A percentile compares a stretch with the other conserved stretches of the same genome.
Conservation (phyloP, 148 eudicot genomes). For the Amaranthus palmeri region DNA sequence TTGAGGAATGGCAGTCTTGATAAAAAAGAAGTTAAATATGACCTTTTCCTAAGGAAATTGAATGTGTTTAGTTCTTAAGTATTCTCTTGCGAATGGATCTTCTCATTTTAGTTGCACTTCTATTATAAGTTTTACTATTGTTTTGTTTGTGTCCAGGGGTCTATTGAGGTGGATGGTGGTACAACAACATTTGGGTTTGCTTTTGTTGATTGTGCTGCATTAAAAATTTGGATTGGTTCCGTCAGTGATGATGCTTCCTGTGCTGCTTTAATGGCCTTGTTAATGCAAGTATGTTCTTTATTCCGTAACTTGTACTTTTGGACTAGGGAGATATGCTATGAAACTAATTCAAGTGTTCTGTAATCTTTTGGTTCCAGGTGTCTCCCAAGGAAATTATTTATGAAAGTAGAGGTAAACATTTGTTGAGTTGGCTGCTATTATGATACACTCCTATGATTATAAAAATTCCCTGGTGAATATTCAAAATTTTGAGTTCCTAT, state of each 20-base stretch:
- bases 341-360: constrained; percentile 7
- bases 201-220: constrained; percentile 92
- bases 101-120: not conserved
- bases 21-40: not conserved
- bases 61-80: not conserved
- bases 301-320: constrained; percentile 2
- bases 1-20: too few species aligned
- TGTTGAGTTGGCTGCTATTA: constrained; percentile 1
- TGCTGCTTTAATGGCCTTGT: constrained; percentile 89
- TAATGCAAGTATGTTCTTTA: constrained; percentile 74
- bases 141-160: constrained; percentile 38
- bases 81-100: constrained; percentile 4
- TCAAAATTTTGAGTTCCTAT: not conserved
- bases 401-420: constrained; percentile 61
- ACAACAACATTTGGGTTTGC: constrained; percentile 75
- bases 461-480: not conserved
- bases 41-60: not conserved
- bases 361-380: constrained; percentile 45
- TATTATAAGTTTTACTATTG: constrained; percentile 9
- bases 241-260: constrained; percentile 81
- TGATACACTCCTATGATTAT: not conserved
- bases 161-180: constrained; percentile 45
- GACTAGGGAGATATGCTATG: constrained; percentile 2
- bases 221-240: constrained; percentile 88
- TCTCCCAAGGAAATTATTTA: constrained; percentile 89